These are phyloP conservation scores for Tilletia horrida DNA, from an alignment of 1,284 basidiomycete genomes.

Conservation along the genomic window DNA sequence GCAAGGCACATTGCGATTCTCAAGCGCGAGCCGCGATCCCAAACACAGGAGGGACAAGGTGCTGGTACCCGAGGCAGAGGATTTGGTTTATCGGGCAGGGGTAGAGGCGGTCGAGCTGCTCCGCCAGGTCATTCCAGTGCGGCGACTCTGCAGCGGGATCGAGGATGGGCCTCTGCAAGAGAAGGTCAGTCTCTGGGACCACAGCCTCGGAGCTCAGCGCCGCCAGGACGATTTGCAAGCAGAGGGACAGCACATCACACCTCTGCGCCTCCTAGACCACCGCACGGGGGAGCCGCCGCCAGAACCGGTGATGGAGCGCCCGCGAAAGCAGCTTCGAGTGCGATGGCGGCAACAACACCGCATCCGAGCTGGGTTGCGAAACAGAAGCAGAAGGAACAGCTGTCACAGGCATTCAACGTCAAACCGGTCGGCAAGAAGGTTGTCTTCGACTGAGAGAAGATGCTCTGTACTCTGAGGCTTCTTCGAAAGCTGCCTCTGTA, in stretches of 20 bases:
- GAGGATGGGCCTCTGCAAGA: slow-evolving; percentile 13
- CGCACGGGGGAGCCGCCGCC: background rate
- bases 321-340: background rate
- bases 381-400: slow-evolving; percentile 45
- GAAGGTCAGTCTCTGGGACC: slow-evolving; percentile 1
- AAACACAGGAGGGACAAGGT: background rate
- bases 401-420: slow-evolving; percentile 31
- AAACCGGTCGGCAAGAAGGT: slow-evolving; percentile 40
- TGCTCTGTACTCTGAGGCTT: too few species aligned
- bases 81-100: background rate
- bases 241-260: background rate
- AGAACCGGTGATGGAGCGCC: too few species aligned
- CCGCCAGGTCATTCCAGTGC: background rate
- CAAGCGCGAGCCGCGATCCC: slow-evolving; percentile 23
- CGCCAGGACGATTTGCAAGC: background rate
- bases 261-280: background rate
- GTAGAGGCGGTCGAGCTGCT: background rate
- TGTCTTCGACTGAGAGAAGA: slow-evolving; percentile 35
- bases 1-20: slow-evolving; percentile 73
- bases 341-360: slow-evolving; percentile 29
- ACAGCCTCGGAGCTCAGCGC: background rate
- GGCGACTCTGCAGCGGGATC: background rate
- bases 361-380: slow-evolving; percentile 48
- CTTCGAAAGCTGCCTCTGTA: too few species aligned
- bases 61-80: background rate